Evolutionary conservation across 1,284 basidiomycete species (phyloP), one percentile per base, ranked within the genome.

Genomic region (Malassezia caprae): DNA sequence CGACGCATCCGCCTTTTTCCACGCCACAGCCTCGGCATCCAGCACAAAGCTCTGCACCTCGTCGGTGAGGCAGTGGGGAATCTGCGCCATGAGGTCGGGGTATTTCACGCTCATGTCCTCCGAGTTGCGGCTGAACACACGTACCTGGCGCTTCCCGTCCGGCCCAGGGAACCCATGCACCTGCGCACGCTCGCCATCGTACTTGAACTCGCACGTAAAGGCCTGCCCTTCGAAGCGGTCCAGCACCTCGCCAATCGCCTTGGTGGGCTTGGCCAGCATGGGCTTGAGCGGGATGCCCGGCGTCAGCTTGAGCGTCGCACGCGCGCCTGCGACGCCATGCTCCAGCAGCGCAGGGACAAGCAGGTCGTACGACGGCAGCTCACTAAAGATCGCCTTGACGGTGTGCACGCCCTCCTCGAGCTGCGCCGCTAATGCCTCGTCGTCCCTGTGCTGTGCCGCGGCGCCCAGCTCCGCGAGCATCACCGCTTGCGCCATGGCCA

Each of bases 101-200:
- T 98, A 98, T 75, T 98, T 99, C 72, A 90, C 90, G 74, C 87
- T 91, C 94, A 98, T 99, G 72, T 99, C 90, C 76, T 99, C 94
- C 31, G 90, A 94, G 76, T 99, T 99, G 48, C 94, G 80, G 75
- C 88, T 93, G 77, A 96, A 99, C 34, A 99, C 85, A 26, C 50
- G 39, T 17, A 57, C 34, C 12, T 82, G 81, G 30, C 98, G 82
- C 39, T 53, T 51, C 11, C 63, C 62, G 19, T 52, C 37, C 13
- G 23, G 3, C 13, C 53, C 31, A 2, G 48, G 39, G 5, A 62
- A 54, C 8, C 63, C 61, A 53, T 73, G 70, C 10, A 74, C 64
- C 51, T 96, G 90, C 12, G 94, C 94, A 50, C 94, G 84, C 76
- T 99, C 94, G 8, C 94, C 94, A 65, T 99, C 94, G 69, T 99